Base-by-base conservation (phyloP, 2,329 filamentous ascomycete genomes). In the Stagonosporopsis rhizophila region DNA sequence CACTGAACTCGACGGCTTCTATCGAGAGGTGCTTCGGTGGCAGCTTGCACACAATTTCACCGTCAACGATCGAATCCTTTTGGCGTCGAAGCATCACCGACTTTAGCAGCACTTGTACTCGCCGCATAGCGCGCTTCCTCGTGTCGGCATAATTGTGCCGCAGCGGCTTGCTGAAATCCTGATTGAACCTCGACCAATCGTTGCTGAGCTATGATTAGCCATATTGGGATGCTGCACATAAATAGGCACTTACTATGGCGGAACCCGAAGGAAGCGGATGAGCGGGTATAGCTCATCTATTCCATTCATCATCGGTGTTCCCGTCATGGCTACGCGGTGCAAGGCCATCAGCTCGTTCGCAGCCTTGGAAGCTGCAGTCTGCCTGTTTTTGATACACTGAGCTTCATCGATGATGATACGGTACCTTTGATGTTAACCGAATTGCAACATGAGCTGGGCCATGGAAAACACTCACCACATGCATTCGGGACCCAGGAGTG, bases 241-340 rank as follows among this genome's bases (percentile, higher is more conserved):
- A 15, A 30, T 2, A n/a, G 2, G 9, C 40, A 28, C 23, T 28
- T 42, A 56, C 53, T 51, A 50, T 95, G 91, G 92, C 57, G 83
- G 83, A 69, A 96, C 93, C 2, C 83, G 81, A 15, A 96, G 80
- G 70, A 96, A 97, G 2, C 85, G 83, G 40, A 96, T 81, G 19
- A 96, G 78, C 0, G 91, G 90, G 67, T 85, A 92, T 3, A 96
- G 80, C 66, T 97, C 93, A 22, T 85, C 80, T 2, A 94, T 86
- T 12, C 83, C 86, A 66, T 96, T 96, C 89, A 95, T 95, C 89
- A 94, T 92, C 0, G 91, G 91, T 0, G 91, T 95, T 23, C 91
- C 91, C 3, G 88, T 91, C 73, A 94, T 83, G 69, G 89, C 92
- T 79, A 90, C 87, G 44, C 90, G 83, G 69, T 89, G 85, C 32